Base-by-base conservation (phyloP, 2,329 filamentous ascomycete genomes). In the Exophiala mesophila region DNA sequence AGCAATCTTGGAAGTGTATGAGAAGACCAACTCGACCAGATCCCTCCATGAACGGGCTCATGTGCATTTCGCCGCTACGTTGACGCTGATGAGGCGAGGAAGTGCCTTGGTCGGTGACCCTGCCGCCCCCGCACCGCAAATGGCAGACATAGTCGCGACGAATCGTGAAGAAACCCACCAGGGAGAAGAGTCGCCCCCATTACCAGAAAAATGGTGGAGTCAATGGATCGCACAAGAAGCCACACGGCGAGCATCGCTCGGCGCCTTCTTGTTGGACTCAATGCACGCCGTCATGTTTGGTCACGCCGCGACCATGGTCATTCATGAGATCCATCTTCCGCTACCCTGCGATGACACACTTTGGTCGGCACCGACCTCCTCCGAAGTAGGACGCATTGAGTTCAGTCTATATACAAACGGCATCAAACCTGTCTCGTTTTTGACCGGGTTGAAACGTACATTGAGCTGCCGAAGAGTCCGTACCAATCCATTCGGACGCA, bases 271-370 rank as follows among this genome's bases (percentile, higher is more conserved):
- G 9, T 13, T 39, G 24, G 36, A 39, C 18, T n/a, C 36, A 16
- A 19, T 39, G 36, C 36, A 39, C 13, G 36, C 36, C 4, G 17
- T 28, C 10, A 39, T 39, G 36, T 39, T 39, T 31, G 36, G 36
- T 12, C 36, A 39, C 24, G 36, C 36, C 15, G 36, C 36, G 12
- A 39, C 36, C 13, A 39, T 39, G 36, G 36, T 39, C n/a, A 39
- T 39, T 31, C 36, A 39, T 19, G 36, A 39, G 20, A 39, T 39
- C 17, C 36, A 39, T 12, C 26, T 39, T 24, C 36, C 36, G 13
- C 36, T 39, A 5, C 36, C 36, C 5, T 29, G 21, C 16, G 36
- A 39, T 19, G 36, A 39, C 13, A 31, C 36, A 16, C 16, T 29
- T 7, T 39, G 36, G 36, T 29, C 36, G 18, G 36, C 36, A 7